Base-by-base conservation (phyloP, 2,329 filamentous ascomycete species). In the Ilyonectria destructans region DNA sequence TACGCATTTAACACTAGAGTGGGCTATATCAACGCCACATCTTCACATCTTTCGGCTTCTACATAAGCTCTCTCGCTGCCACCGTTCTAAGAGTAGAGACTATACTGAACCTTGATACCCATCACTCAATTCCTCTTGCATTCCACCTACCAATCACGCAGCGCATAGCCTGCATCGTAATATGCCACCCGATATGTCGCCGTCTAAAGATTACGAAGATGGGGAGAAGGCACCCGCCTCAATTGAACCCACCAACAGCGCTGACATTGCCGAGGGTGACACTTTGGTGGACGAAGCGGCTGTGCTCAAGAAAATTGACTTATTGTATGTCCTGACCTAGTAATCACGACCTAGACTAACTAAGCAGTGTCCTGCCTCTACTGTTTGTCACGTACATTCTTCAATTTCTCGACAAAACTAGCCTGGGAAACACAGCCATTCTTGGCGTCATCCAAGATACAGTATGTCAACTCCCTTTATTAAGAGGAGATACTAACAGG, bases 321-420 rank as follows among this genome's bases (percentile, higher is more conserved):
- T 46, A 9, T 26, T 58, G 35, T 58, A 46, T 10, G 55, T 46
- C 8, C 23, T 17, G 15, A 7, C 15, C 21, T n/a, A n/a, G n/a
- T n/a, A n/a, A n/a, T n/a, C n/a, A 12, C 6, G 2, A 17, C 17
- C n/a, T 3, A 17, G 8, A 43, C 55, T 58, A n/a, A 58, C 23
- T 29, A 9, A 2, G 4, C 29, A 59, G 57, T 19, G 12, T 59
- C 12, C 45, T 59, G 7, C 57, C 57, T n/a, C 43, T 59, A 3
- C 45, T 59, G 5, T 33, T 59, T 21, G n/a, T 59, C 19, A 49
- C 57, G 3, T 48, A 35, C 31, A 40, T 31, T 10, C 35, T 59
- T 26, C 57, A 59, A n/a, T 59, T 59, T 35, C 57, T 59, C n/a
- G 57, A 59, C 31, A 59, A 59, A 31, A 59, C 43, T 17, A 59